phyloP scores from a whole-genome alignment of 2,329 filamentous ascomycete species.

The Chrysosporium keratinophilum region DNA sequence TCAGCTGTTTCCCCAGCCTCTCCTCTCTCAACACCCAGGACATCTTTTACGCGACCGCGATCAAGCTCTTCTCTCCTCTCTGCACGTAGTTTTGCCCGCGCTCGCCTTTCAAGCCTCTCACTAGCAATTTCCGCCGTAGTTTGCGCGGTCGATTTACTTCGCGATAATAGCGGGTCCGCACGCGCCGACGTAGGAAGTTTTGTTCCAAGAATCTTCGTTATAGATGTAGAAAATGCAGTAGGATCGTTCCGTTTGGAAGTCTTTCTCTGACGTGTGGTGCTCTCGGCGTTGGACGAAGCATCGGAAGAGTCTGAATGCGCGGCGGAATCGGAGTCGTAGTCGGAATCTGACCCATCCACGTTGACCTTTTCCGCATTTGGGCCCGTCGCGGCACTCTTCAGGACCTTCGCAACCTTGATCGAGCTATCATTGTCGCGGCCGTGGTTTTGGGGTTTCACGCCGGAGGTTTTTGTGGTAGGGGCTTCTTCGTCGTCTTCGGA shows the following conservation, averaged over 20 bases:
- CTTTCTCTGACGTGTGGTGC: constrained; percentile 23
- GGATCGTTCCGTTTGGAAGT: constrained; percentile 77
- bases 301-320: constrained; percentile 33
- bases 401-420: constrained; percentile 13
- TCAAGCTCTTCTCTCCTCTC: constrained; percentile 72
- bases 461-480: constrained; percentile 18
- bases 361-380: constrained; percentile 22
- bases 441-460: constrained; percentile 14
- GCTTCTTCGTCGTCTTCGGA: constrained; percentile 48
- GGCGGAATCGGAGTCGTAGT: constrained; percentile 26
- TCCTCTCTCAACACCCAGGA: constrained; percentile 54
- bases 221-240: constrained; percentile 77
- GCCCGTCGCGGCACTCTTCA: constrained; percentile 22
- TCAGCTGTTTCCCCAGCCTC: constrained; percentile 49
- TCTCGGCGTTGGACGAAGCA: constrained; percentile 32
- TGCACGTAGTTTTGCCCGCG: constrained; percentile 64
- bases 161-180: constrained; percentile 79
- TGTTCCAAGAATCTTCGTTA: constrained; percentile 82
- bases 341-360: constrained; percentile 28
- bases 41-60: constrained; percentile 79
- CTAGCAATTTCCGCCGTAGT: constrained; percentile 64
- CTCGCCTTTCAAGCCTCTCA: constrained; percentile 68
- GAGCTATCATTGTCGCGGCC: constrained; percentile 17
- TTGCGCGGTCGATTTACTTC: constrained; percentile 63
- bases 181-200: constrained; percentile 76